Conservation (phyloP, 495 filamentous ascomycete species). For the Neurospora hispaniola region DNA sequence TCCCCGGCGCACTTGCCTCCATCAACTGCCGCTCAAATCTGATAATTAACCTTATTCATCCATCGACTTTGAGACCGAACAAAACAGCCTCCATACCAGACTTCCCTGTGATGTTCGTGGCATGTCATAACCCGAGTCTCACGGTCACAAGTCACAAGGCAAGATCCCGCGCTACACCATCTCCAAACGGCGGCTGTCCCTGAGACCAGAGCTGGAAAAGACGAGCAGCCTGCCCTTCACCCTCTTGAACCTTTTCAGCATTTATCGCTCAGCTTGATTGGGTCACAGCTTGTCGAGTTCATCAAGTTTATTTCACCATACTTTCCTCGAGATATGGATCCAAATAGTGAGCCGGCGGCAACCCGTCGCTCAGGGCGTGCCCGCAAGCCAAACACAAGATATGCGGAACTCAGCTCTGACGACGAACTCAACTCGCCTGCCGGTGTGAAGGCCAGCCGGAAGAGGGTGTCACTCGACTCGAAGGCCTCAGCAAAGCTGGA, state of each 20-base stretch:
- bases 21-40: neutral
- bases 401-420: conserved; percentile 13
- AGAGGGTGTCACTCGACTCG: neutral
- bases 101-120: neutral
- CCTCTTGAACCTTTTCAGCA: neutral
- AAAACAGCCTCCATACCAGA: neutral
- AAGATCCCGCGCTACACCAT: neutral
- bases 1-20: neutral
- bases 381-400: conserved; percentile 18
- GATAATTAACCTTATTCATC: neutral
- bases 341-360: neutral
- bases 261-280: neutral
- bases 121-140: neutral
- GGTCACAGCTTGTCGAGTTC: neutral
- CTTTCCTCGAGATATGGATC: neutral
- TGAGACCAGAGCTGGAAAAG: neutral
- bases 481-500: neutral
- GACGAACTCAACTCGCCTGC: conserved; percentile 4
- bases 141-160: neutral
- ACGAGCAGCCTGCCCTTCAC: neutral
- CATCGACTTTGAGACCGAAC: neutral
- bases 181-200: neutral
- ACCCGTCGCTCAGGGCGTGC: conserved; percentile 25
- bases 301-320: neutral
- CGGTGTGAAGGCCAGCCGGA: neutral